These are phyloP conservation scores for Abrus precatorius DNA, from an alignment of 306 rosid species.

Conservation along the genomic window DNA sequence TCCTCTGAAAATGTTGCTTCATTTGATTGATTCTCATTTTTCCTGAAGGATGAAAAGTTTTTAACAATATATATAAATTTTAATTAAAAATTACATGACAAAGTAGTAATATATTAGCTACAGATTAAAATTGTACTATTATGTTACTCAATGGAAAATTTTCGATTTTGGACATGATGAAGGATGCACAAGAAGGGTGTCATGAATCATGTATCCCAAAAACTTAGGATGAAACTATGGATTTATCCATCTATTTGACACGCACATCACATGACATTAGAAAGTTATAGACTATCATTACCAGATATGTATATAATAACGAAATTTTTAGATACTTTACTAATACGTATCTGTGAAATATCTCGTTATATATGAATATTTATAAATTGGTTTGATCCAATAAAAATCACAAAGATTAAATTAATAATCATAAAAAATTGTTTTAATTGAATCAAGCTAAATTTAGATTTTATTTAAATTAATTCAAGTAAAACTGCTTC, in stretches of 20 bases:
- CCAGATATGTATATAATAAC: too few species aligned
- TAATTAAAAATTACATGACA: constrained; percentile 26
- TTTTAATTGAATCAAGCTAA: too few species aligned
- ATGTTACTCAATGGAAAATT: background rate
- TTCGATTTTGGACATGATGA: background rate
- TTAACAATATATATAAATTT: constrained; percentile 13
- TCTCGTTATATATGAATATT: too few species aligned
- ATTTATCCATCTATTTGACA: constrained; percentile 17
- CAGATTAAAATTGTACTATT: background rate
- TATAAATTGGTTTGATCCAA: too few species aligned
- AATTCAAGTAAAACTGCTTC: too few species aligned
- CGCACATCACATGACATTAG: background rate
- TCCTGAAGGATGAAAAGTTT: constrained; percentile 60
- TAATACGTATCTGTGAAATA: too few species aligned
- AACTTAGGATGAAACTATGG: background rate
- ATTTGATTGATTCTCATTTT: constrained; percentile 63
- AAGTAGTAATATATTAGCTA: background rate
- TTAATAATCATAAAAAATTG: too few species aligned
- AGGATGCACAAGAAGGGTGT: background rate
- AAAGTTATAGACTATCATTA: background rate
- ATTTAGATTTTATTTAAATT: too few species aligned
- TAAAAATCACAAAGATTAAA: too few species aligned
- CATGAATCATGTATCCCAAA: background rate
- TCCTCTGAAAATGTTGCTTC: constrained; percentile 71
- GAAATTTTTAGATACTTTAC: too few species aligned